Evolutionary conservation across 352 stramenopile genomes (phyloP), one percentile per base, ranked within the genome.

Genomic region (Pythium guiyangense): DNA sequence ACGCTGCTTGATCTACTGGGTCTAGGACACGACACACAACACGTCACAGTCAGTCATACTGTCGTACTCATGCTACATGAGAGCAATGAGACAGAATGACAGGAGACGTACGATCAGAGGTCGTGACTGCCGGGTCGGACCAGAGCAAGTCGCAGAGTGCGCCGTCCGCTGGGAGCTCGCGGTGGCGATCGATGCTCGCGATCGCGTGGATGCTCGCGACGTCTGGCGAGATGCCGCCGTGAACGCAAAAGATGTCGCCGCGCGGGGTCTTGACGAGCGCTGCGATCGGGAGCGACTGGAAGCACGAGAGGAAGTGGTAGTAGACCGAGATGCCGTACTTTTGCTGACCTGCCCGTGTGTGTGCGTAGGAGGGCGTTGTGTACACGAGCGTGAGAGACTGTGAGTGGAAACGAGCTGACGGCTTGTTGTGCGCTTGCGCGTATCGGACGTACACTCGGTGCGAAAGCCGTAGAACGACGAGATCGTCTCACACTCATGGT

Each of bases 381-480:
- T n/a, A n/a, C n/a, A n/a, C n/a, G n/a, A 9, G 6, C 1, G 45
- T 29, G 39, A 44, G 39, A 18, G 18, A 6, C 12, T 44, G 11
- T 42, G 37, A 6, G 15, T 42, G 9, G 3, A 17, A 17, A 42
- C 10, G 15, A 14, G 2, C 37, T n/a, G 6, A 42, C 37, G 15
- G 0, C 12, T 42, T 18, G 37, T n/a, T n/a, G n/a, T 11, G 15
- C 12, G 37, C 12, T 6, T 42, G 6, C 6, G 29, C 3, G 29
- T 34, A 34, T 34, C 29, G 37, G 43, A 14, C 60, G 52, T 64
- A 84, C 84, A 94, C 71, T 94, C 84, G 39, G 74, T 76, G 31
- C 84, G 79, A 50, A 94, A 94, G 25, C 84, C 84, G 52, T 94
- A 94, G 55, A 92, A 92, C 18, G 79, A 89, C 34, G 84, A 94